Conservation (phyloP, 495 filamentous ascomycete species). For the Penicillium psychrofluorescens region DNA sequence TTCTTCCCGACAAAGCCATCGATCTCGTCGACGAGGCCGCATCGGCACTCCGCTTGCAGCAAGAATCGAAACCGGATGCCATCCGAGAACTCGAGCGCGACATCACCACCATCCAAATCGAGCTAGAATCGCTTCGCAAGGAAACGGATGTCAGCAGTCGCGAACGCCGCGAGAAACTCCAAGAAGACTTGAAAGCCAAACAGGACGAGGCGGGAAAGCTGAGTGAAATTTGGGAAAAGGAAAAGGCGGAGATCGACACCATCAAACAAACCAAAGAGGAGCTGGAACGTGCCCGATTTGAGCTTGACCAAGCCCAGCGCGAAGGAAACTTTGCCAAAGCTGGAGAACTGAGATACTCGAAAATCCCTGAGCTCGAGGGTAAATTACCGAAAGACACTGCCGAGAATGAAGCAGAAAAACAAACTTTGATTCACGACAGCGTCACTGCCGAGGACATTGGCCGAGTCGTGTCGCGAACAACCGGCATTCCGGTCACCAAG, state of each 20-base stretch:
- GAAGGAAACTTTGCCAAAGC: conserved; percentile 87
- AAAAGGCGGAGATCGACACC: conserved; percentile 71
- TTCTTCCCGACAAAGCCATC: conserved; percentile 93
- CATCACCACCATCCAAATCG: conserved; percentile 96
- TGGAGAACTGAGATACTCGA: conserved; percentile 78
- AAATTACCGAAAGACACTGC: conserved; percentile 71
- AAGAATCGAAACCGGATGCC: conserved; percentile 92
- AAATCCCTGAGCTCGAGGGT: conserved; percentile 71
- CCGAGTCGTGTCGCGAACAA: conserved; percentile 79
- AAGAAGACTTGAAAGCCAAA: conserved; percentile 63
- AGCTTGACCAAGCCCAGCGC: conserved; percentile 81
- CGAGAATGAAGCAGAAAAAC: conserved; percentile 32
- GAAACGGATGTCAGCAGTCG: conserved; percentile 83
- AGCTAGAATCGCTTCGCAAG: conserved; percentile 90
- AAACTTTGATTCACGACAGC: conserved; percentile 77
- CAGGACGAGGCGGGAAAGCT: conserved; percentile 61
- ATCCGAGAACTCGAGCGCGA: conserved; percentile 86
- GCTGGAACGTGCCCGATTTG: conserved; percentile 73
- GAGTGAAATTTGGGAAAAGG: conserved; percentile 81
- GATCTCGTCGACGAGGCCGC: conserved; percentile 96
- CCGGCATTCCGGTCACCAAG: conserved; percentile 87
- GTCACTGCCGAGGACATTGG: conserved; percentile 93
- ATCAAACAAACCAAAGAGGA: conserved; percentile 82
- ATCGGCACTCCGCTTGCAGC: conserved; percentile 80
- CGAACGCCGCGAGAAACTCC: conserved; percentile 81